Evolutionary conservation across 2,329 filamentous ascomycete genomes (phyloP).

Genomic region (Paraconiothyrium brasiliense): DNA sequence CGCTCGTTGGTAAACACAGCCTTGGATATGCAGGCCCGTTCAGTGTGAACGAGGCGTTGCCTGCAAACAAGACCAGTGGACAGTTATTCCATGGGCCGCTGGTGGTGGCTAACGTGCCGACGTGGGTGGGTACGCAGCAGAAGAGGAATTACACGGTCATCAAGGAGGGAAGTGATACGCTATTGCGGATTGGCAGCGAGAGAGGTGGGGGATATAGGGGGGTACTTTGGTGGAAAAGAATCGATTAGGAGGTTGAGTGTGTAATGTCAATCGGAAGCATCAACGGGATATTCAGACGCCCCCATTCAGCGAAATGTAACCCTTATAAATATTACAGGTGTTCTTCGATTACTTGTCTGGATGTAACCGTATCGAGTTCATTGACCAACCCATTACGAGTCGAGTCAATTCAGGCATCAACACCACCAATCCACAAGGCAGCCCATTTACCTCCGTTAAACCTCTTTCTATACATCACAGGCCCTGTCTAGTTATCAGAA

Average conservation of each 20-base stretch:
- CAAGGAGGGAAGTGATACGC: slow-evolving; percentile 25
- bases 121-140: slow-evolving; percentile 31
- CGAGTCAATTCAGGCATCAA: no score
- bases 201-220: slow-evolving; percentile 32
- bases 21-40: slow-evolving; percentile 40
- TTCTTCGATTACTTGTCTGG: no score
- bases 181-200: slow-evolving; percentile 37
- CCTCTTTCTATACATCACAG: no score
- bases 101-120: slow-evolving; percentile 36
- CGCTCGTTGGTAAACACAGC: slow-evolving; percentile 39
- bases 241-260: slow-evolving; percentile 19
- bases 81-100: slow-evolving; percentile 42
- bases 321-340: no score
- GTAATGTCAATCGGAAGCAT: neutral
- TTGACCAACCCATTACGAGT: no score
- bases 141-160: slow-evolving; percentile 37
- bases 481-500: no score
- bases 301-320: no score
- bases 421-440: no score
- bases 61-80: slow-evolving; percentile 28
- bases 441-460: no score
- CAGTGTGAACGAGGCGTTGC: slow-evolving; percentile 25
- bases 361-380: no score
- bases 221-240: slow-evolving; percentile 35
- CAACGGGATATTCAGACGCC: no score